Percentiles rank a stretch among this genome's conserved stretches.
These are phyloP conservation scores for Ambispora gerdemannii DNA, from an alignment of 192 early-diverging fungal species.

Conservation along the genomic window DNA sequence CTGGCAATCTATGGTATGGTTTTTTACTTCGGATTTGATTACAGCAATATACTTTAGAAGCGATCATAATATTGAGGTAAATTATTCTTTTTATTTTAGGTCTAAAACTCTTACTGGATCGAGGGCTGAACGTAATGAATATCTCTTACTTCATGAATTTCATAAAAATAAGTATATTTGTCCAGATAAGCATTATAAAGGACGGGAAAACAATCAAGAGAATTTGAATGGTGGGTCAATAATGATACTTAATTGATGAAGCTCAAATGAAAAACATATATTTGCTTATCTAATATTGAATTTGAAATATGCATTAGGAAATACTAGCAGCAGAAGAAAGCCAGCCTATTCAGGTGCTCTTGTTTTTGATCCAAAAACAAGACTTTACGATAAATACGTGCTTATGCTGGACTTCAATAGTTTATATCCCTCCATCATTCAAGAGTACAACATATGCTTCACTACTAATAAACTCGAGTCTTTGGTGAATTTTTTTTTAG, in stretches of 20 bases:
- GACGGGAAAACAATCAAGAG: too few species aligned
- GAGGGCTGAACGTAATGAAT: constrained; percentile 94
- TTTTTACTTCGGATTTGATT: too few species aligned
- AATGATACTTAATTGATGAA: too few species aligned
- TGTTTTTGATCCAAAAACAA: constrained; percentile 96
- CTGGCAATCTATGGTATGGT: constrained; percentile 93
- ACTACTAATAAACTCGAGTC: constrained; percentile 76
- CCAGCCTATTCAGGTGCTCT: constrained; percentile 93
- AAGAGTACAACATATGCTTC: constrained; percentile 99
- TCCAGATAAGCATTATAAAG: constrained; percentile 78
- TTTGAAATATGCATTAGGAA: constrained; percentile 39
- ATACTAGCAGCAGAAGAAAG: constrained; percentile 65
- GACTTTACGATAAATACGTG: constrained; percentile 94
- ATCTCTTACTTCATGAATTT: constrained; percentile 93
- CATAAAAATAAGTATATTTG: constrained; percentile 86
- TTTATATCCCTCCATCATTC: constrained; percentile 99
- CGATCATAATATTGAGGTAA: constrained; percentile 7
- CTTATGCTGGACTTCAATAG: constrained; percentile 97
- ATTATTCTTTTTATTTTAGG: constrained; percentile 33
- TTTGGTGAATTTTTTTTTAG: constrained; percentile 28
- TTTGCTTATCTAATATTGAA: too few species aligned
- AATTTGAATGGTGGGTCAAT: too few species aligned
- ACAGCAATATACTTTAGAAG: too few species aligned
- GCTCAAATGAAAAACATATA: too few species aligned
- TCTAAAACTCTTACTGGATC: constrained; percentile 82